A percentile compares a stretch with the other conserved stretches of the same genome.
Evolutionary conservation across 1,284 basidiomycete species (phyloP).

Genomic region (Leccinum pachyderme): DNA sequence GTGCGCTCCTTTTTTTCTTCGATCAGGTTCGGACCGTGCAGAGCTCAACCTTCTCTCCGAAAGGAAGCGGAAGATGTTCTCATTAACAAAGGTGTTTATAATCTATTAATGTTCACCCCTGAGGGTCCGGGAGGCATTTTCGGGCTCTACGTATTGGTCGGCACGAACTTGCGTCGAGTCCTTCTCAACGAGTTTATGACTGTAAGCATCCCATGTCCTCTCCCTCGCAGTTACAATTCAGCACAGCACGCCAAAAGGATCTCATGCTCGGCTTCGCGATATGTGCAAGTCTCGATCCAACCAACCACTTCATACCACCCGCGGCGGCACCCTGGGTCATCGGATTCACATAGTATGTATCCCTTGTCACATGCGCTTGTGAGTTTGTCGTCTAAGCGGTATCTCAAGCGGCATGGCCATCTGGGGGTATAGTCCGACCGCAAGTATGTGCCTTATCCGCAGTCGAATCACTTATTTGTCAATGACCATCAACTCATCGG

Average conservation of each 20-base stretch:
- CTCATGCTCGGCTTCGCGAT: slow-evolving; percentile 60
- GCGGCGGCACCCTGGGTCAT: slow-evolving; percentile 50
- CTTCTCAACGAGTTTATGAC: slow-evolving; percentile 68
- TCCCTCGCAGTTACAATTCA: not conserved
- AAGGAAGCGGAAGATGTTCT: slow-evolving; percentile 43
- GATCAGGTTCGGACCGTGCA: not conserved
- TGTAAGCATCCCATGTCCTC: slow-evolving; percentile 37
- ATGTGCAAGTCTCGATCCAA: slow-evolving; percentile 59
- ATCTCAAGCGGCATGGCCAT: slow-evolving; percentile 47
- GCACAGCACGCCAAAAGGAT: slow-evolving; percentile 47
- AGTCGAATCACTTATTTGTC: not conserved
- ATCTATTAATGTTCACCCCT: slow-evolving; percentile 52
- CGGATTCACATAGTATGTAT: slow-evolving; percentile 49
- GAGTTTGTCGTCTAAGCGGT: slow-evolving; percentile 8
- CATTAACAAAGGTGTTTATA: slow-evolving; percentile 39
- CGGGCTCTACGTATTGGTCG: slow-evolving; percentile 49
- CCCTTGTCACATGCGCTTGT: not conserved
- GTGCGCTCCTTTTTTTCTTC: slow-evolving; percentile 27
- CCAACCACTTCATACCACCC: slow-evolving; percentile 59
- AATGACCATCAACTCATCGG: not conserved
- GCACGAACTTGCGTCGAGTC: slow-evolving; percentile 49
- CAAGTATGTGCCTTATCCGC: slow-evolving; percentile 35
- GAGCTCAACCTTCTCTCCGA: not conserved
- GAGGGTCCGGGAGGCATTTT: slow-evolving; percentile 64
- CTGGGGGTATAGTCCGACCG: slow-evolving; percentile 57